Evolutionary conservation across 139 green algal genomes (phyloP), one percentile per base, ranked within the genome.

Genomic region (Coelastrella sp.): DNA sequence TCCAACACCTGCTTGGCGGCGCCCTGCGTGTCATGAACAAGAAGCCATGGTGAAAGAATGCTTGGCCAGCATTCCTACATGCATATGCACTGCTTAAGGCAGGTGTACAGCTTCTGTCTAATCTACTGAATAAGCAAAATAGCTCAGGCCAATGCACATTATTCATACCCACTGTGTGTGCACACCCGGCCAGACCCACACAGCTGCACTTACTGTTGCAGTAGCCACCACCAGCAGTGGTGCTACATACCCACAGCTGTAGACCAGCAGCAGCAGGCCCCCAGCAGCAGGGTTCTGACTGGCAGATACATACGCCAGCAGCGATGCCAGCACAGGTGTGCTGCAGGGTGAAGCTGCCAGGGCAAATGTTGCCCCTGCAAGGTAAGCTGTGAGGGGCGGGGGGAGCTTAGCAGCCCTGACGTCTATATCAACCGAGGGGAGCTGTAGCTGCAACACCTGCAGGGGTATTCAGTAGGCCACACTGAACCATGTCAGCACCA

Each of bases 311-410:
- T 96, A 99, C 0, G 94, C 97, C 21, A 99, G 91, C 41, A 99
- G 87, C 0, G 97, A 98, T 1, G 97, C 96, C 37, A 99, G 93
- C 50, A 99, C 94, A 13, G 97, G 97, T 21, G 96, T 99, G 86
- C 92, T 97, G 95, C 95, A 98, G 8, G 96, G 97, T 25, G 96
- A 99, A 5, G 97, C 97, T 34, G 95, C 97, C 66, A 99, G 92
- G 9, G 97, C 97, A 89, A 99, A 99, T 0, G 91, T 95, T 19
- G 96, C 86, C 17, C 97, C 97, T 51, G 95, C 94, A n/a, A 97
- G 79, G 91, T 98, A 99, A 15, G 97, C 94, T 64, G 96, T 92
- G 48, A 93, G 79, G 8, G 79, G 50, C 0, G 93, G 87, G 0
- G 88, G 86, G 15, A 95, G 75, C 2, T 48, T 68, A 1, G 93